Evolutionary conservation across 768 basidiomycete species (phyloP).

Genomic region (Rhodotorula graminis): DNA sequence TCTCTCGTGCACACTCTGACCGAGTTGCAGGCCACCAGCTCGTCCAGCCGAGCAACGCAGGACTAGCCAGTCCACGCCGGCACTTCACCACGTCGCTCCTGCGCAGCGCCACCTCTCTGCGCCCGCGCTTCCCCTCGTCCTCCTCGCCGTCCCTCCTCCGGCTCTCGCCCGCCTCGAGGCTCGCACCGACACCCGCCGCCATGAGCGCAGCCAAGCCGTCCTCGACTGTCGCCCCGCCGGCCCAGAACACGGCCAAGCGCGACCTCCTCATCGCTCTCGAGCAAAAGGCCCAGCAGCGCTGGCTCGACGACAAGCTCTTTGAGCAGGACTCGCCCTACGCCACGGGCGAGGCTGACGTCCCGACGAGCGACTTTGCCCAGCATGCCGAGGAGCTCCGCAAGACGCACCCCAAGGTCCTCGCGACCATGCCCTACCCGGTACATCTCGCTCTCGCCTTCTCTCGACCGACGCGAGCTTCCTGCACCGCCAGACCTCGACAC

Average conservation of each 20-base stretch:
- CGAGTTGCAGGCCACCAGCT: no score
- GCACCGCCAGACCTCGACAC: no score
- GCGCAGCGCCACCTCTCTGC: neutral
- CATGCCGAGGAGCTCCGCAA: slow-evolving; percentile 59
- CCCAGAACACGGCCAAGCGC: slow-evolving; percentile 77
- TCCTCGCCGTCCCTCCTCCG: neutral
- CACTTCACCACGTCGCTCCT: slow-evolving; percentile 3
- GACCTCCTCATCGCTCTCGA: slow-evolving; percentile 80
- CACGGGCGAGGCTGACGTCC: slow-evolving; percentile 51
- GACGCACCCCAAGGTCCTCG: slow-evolving; percentile 93
- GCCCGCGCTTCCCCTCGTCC: neutral
- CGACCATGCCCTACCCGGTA: slow-evolving; percentile 79
- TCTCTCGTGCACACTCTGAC: no score
- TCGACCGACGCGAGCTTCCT: no score
- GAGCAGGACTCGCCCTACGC: slow-evolving; percentile 73
- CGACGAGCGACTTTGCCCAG: slow-evolving; percentile 54
- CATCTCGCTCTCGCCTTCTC: neutral
- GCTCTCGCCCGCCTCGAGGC: neutral
- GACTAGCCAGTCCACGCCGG: neutral
- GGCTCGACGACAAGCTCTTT: slow-evolving; percentile 73
- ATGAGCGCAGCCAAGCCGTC: neutral
- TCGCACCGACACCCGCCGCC: neutral
- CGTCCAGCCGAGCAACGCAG: neutral
- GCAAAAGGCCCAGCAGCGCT: slow-evolving; percentile 73
- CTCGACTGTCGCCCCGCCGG: slow-evolving; percentile 19